Conservation (phyloP, 176 grass and related monocot species). For the Oryza brachyantha region DNA sequence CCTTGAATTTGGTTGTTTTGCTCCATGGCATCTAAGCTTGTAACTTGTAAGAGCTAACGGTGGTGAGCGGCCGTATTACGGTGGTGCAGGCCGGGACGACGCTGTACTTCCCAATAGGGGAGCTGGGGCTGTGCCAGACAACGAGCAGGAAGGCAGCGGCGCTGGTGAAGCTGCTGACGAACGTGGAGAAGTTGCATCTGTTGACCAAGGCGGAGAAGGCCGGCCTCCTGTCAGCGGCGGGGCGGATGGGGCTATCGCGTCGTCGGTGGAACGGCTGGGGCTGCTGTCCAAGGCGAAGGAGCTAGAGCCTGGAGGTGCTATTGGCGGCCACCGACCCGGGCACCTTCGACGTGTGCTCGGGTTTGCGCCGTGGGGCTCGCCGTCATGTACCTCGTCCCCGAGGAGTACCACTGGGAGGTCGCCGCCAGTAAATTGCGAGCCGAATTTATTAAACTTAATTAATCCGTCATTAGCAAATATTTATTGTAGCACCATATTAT, state of each 20-base stretch:
- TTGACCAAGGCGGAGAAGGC: constrained; percentile 94
- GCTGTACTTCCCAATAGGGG: constrained; percentile 69
- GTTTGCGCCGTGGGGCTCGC: constrained; percentile 58
- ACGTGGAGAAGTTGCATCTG: constrained; percentile 89
- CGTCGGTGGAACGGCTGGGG: constrained; percentile 71
- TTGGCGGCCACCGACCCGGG: constrained; percentile 80
- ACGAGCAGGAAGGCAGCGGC: constrained; percentile 29
- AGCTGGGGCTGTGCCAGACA: constrained; percentile 46
- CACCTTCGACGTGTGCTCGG: constrained; percentile 51
- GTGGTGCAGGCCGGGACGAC: constrained; percentile 56
- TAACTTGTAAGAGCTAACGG: too few relatives aligned
- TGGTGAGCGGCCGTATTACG: too few relatives aligned
- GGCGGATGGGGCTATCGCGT: constrained; percentile 78
- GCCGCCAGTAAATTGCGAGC: too few relatives aligned
- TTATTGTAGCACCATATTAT: too few relatives aligned
- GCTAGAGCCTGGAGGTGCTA: constrained; percentile 65
- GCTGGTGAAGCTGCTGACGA: constrained; percentile 81
- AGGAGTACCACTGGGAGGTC: constrained; percentile 80
- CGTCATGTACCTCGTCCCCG: constrained; percentile 69
- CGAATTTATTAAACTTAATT: too few relatives aligned
- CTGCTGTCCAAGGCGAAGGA: constrained; percentile 94
- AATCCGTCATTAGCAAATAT: too few relatives aligned
- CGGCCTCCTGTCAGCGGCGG: constrained; percentile 75
- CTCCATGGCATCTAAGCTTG: too few relatives aligned
- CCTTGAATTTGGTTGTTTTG: too few relatives aligned